Conservation (phyloP, 2,329 filamentous ascomycete species). For the Sarocladium strictum region DNA sequence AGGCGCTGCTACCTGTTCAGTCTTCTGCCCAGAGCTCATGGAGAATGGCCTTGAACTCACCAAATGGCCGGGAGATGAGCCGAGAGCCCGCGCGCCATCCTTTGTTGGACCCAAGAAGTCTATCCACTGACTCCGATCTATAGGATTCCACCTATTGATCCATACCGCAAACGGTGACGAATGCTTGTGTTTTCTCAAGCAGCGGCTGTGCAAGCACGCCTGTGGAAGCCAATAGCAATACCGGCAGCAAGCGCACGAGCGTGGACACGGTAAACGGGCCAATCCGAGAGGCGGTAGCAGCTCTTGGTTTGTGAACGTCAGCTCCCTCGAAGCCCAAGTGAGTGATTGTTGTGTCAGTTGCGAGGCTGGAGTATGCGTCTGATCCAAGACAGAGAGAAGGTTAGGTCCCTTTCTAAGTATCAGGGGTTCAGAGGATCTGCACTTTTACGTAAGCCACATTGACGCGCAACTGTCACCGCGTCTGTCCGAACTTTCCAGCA, state of each 20-base stretch:
- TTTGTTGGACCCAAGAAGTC: background rate
- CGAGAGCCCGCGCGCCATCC: background rate
- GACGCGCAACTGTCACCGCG: background rate
- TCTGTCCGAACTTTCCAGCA: background rate
- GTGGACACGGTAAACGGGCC: no score
- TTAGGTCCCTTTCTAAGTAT: background rate
- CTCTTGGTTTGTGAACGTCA: background rate
- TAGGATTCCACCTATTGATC: no score
- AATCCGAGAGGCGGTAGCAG: background rate
- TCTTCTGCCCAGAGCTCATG: background rate
- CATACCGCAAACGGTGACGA: no score
- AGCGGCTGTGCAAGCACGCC: no score
- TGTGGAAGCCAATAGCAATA: no score
- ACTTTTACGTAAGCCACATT: background rate
- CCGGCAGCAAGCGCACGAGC: no score
- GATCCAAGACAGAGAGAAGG: background rate
- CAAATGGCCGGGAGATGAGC: constrained; percentile 7
- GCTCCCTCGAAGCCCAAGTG: background rate
- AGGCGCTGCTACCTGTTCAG: constrained; percentile 27
- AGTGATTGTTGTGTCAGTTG: background rate
- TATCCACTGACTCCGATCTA: no score
- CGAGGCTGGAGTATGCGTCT: no score
- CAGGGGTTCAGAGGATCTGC: background rate
- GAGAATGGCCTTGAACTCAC: background rate
- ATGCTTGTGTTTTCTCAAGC: no score